Base-by-base conservation (phyloP, 768 basidiomycete species). In the Kwoniella shandongensis region DNA sequence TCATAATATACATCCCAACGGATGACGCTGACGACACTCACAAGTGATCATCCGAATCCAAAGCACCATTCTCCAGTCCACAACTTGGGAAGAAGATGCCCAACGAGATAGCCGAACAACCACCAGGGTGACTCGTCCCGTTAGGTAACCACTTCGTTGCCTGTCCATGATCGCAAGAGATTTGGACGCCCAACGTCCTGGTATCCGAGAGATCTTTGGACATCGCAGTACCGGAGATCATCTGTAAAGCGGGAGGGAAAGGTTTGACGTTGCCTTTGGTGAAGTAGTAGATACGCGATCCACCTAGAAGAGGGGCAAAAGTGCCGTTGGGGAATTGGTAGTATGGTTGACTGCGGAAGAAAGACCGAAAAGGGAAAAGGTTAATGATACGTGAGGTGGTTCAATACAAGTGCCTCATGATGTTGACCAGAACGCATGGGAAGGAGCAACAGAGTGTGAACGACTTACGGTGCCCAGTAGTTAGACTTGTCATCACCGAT, bases 241-340 rank as follows among this genome's bases (percentile, higher is more conserved):
- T 73, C 10, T 58, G 63, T 11, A 70, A 47, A 23, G 69, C 72
- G 25, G 57, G 62, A 1, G 72, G 69, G 59, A 69, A 73, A 20
- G 71, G 69, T 26, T 62, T 47, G 40, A 70, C 65, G 15, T 70
- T 40, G 27, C 35, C 50, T 44, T 66, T 70, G 59, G 47, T 55
- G 60, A 66, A 73, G 57, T 77, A 77, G 62, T 75, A 77, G 61
- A 78, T 69, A 8, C 76, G 58, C 10, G 53, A 51, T 1, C 59
- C 55, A 15, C 65, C 64, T n/a, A 65, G 55, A 18, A 76, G 65
- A 5, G 62, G 61, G 1, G 59, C n/a, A 59, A 73, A 71, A 11
- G 70, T 63, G 26, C 68, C 69, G 56, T 78, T 75, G 1, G 41
- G 42, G 56, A 57, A 72, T 38, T 70, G 68, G 49, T 74, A 73